Evolutionary conservation across 2,329 filamentous ascomycete genomes (phyloP).

Genomic region (Trichothecium sympodiale): DNA sequence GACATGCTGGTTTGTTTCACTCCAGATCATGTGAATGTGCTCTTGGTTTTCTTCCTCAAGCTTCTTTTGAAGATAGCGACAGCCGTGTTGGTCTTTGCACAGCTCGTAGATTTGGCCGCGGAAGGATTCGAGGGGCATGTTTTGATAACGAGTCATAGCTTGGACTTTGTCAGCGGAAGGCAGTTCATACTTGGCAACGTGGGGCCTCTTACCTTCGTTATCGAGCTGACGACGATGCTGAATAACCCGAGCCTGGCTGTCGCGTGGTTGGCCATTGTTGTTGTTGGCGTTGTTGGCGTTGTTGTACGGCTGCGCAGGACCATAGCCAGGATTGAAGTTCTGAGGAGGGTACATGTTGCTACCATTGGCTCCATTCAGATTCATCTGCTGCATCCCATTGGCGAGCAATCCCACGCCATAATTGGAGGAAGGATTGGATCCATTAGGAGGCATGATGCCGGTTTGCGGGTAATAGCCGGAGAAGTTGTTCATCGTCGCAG

Average conservation of each 20-base stretch:
- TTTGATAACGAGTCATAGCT: conserved; percentile 72
- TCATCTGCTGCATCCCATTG: conserved; percentile 58
- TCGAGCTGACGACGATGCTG: conserved; percentile 66
- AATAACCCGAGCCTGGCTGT: conserved; percentile 66
- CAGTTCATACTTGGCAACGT: background rate
- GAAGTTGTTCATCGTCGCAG: conserved; percentile 15
- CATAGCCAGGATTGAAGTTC: conserved; percentile 44
- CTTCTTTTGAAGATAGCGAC: conserved; percentile 93
- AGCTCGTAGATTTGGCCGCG: conserved; percentile 75
- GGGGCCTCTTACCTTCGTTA: conserved; percentile 47
- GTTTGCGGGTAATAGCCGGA: conserved; percentile 15
- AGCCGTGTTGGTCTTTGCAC: conserved; percentile 97
- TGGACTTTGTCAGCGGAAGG: background rate
- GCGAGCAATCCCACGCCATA: conserved; percentile 48
- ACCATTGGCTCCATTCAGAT: conserved; percentile 33
- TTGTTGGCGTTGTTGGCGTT: conserved; percentile 21
- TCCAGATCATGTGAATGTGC: conserved; percentile 84
- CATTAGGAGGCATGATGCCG: conserved; percentile 14
- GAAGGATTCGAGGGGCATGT: conserved; percentile 70
- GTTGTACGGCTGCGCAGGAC: conserved; percentile 34
- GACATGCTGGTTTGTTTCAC: conserved; percentile 86
- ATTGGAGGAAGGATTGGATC: conserved; percentile 3
- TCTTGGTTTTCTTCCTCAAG: conserved; percentile 79
- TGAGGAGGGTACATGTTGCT: conserved; percentile 40
- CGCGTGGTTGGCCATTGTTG: conserved; percentile 55